Conservation (phyloP, 2,329 filamentous ascomycete species). For the Macroventuria anomochaeta region DNA sequence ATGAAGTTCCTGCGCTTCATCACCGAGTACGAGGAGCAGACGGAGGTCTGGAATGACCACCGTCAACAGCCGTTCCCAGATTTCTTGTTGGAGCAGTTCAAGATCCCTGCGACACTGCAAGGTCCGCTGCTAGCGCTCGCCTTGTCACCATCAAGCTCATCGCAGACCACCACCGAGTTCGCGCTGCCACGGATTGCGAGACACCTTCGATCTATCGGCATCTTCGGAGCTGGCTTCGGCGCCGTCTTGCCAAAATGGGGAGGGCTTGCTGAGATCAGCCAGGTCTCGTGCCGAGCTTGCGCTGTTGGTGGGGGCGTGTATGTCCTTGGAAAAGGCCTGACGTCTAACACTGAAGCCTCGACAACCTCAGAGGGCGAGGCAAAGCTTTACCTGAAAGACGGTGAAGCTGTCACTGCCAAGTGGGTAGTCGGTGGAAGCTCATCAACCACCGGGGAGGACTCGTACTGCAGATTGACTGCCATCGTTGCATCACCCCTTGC, state of each 20-base stretch:
- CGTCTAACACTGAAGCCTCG: slow-evolving; percentile 16
- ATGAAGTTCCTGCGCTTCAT: slow-evolving; percentile 97
- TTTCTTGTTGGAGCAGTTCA: slow-evolving; percentile 64
- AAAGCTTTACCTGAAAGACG: slow-evolving; percentile 63
- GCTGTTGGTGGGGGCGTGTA: slow-evolving; percentile 93
- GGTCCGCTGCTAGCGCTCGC: slow-evolving; percentile 73
- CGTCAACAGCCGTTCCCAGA: slow-evolving; percentile 62
- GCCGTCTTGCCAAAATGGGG: slow-evolving; percentile 94
- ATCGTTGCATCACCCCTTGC: slow-evolving; percentile 72
- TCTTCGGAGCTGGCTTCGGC: slow-evolving; percentile 87
- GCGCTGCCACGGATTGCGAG: slow-evolving; percentile 76
- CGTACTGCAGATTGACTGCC: slow-evolving; percentile 66
- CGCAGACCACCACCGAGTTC: slow-evolving; percentile 66
- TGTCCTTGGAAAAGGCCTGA: slow-evolving; percentile 76
- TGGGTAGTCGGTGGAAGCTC: slow-evolving; percentile 58
- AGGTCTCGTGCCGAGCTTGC: slow-evolving; percentile 87
- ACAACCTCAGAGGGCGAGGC: slow-evolving; percentile 33
- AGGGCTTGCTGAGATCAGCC: slow-evolving; percentile 83
- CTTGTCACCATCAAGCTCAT: slow-evolving; percentile 66
- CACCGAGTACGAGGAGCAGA: slow-evolving; percentile 69
- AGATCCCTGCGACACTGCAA: slow-evolving; percentile 68
- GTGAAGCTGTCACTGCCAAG: slow-evolving; percentile 62
- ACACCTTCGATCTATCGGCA: slow-evolving; percentile 84
- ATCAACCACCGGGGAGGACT: slow-evolving; percentile 9
- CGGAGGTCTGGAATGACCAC: slow-evolving; percentile 64